Percentiles rank a stretch among this genome's conserved stretches.
These are phyloP conservation scores for Miamiensis avidus DNA, from an alignment of 169 alveolate genomes.

Conservation along the genomic window DNA sequence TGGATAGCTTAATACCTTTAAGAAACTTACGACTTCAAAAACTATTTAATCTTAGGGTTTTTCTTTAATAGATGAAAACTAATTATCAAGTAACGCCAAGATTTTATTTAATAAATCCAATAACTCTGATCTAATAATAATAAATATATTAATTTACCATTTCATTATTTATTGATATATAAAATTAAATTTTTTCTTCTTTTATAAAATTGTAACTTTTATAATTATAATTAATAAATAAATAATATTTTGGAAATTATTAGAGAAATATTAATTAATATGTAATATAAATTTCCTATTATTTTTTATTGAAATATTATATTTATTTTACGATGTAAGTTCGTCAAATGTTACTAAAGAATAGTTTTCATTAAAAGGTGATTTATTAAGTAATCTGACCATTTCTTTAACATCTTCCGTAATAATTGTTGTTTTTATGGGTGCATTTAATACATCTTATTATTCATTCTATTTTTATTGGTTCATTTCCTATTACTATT, in stretches of 20 bases:
- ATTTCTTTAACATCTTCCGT: constrained; percentile 11
- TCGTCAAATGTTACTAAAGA: constrained; percentile 21
- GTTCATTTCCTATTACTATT: too few species aligned
- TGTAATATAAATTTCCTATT: background rate
- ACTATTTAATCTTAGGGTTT: constrained; percentile 10
- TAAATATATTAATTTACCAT: background rate
- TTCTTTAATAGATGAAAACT: background rate
- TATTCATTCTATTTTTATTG: background rate
- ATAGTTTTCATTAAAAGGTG: constrained; percentile 11
- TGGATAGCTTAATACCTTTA: constrained; percentile 23
- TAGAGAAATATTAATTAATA: background rate
- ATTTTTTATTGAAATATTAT: background rate
- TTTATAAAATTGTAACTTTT: background rate
- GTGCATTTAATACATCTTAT: background rate
- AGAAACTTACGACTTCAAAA: background rate
- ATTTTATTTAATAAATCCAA: constrained; percentile 22
- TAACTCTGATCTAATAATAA: background rate
- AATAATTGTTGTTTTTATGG: constrained; percentile 11
- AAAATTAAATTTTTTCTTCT: background rate
- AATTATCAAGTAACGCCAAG: background rate
- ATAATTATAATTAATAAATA: too few species aligned
- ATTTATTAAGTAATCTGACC: constrained; percentile 15
- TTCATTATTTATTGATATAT: background rate
- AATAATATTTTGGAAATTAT: background rate
- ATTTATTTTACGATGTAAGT: constrained; percentile 3